phyloP scores from a whole-genome alignment of 257 asterid genomes.

The Buddleja alternifolia region DNA sequence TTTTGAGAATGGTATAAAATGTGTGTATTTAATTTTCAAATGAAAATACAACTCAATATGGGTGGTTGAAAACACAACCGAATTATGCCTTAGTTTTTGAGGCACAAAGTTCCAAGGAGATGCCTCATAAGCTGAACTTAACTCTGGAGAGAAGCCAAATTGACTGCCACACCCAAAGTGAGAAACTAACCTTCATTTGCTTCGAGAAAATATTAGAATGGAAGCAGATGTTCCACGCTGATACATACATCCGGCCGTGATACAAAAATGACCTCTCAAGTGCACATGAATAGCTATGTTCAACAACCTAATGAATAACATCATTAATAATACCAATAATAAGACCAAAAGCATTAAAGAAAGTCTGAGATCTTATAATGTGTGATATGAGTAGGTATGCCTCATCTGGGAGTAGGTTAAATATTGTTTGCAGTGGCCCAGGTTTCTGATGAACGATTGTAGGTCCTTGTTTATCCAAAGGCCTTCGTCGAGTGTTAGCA shows the following conservation, averaged over 20 bases:
- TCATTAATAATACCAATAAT: neutral
- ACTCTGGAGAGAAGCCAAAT: conserved; percentile 7
- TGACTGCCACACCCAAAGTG: conserved; percentile 15
- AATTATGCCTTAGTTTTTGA: too few relatives aligned
- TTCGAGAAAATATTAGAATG: conserved; percentile 90
- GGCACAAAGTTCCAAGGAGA: neutral
- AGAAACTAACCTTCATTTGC: conserved; percentile 79
- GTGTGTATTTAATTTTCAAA: too few relatives aligned
- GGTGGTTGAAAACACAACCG: too few relatives aligned
- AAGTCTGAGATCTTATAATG: conserved; percentile 19
- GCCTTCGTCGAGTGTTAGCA: conserved; percentile 48
- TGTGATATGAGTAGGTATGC: conserved; percentile 37
- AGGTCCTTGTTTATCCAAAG: conserved; percentile 60
- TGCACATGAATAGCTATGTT: conserved; percentile 95
- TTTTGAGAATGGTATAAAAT: too few relatives aligned
- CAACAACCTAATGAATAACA: conserved; percentile 64
- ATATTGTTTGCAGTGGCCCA: conserved; percentile 88
- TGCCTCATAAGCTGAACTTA: conserved; percentile 1
- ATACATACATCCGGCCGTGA: conserved; percentile 91
- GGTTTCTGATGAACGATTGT: conserved; percentile 71
- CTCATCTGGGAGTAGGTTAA: conserved; percentile 86
- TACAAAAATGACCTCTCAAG: conserved; percentile 92
- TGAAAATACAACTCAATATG: too few relatives aligned
- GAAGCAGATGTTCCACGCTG: conserved; percentile 90
- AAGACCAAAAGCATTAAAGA: conserved; percentile 18